Base-by-base conservation (phyloP, 768 basidiomycete genomes). In the Suillus lakei region DNA sequence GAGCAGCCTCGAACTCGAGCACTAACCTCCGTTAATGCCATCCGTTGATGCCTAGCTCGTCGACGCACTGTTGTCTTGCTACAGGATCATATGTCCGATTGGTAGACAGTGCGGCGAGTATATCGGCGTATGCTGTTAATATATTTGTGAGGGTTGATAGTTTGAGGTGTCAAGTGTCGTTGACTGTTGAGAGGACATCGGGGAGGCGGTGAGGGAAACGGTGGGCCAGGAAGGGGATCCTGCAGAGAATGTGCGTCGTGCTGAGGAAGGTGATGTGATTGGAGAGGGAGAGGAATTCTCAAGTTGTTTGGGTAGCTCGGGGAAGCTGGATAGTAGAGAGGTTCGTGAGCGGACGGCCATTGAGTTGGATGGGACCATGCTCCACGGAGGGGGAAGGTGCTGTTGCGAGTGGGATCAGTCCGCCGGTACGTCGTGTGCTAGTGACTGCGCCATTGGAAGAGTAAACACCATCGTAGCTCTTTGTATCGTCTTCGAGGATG, bases 1-100 rank as follows among this genome's bases (percentile, higher is more conserved):
- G 76, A 0, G 79, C 84, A 26, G 82, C 84, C 71, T 89, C 86
- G 78, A 88, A 86, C 34, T 76, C 76, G 41, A 84, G 61, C 66
- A 82, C 69, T n/a, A 87, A 75, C 65, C 81, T 74, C 61, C 83
- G 77, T 67, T 82, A 81, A 62, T 85, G 78, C 85, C 83, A 86
- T 44, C 71, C 78, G 51, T 71, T 70, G 8, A 71, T 59, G 53
- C 84, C 78, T 60, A 77, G 71, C 26, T 59, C 65, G 30, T 63
- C 61, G 54, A 66, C 56, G 59, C 53, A 62, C 34, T 30, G 55
- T 26, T 68, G 59, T 46, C 70, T 73, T 7, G 61, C 62, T 44
- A 54, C 60, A 39, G 50, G 71, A 13, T 70, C 60, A 34, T 16
- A 48, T 2, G 64, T 67, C n/a, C 67, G 51, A 4, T 61, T 66